These are phyloP conservation scores for Cladosporium austrohemisphaericum DNA, from an alignment of 2,329 filamentous ascomycete genomes.

Conservation along the genomic window DNA sequence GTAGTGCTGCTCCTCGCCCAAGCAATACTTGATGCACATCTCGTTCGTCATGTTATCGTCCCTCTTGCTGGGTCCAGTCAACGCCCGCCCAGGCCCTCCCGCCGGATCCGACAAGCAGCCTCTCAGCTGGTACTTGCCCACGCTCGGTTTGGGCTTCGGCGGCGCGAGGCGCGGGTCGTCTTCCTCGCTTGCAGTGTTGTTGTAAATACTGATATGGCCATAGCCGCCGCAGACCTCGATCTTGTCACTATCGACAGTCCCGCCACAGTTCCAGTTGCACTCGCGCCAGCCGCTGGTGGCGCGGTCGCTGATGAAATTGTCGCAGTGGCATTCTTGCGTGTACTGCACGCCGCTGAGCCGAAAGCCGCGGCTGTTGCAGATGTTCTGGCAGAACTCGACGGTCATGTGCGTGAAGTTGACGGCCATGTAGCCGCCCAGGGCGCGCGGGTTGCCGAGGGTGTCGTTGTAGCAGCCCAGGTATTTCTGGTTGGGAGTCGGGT, in stretches of 20 bases:
- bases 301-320: constrained; percentile 31
- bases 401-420: constrained; percentile 31
- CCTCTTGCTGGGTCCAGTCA: constrained; percentile 19
- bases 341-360: constrained; percentile 32
- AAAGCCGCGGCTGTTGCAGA: constrained; percentile 29
- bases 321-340: constrained; percentile 34
- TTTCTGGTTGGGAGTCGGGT: constrained; percentile 23
- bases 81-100: constrained; percentile 17
- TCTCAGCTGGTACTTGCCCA: constrained; percentile 25
- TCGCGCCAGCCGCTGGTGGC: constrained; percentile 19
- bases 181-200: constrained; percentile 33
- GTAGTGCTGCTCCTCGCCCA: constrained; percentile 27
- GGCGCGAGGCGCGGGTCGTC: constrained; percentile 21
- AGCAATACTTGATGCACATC: constrained; percentile 30
- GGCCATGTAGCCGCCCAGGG: constrained; percentile 25
- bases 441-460: constrained; percentile 22
- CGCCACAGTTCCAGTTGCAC: constrained; percentile 28
- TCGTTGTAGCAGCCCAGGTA: constrained; percentile 38
- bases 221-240: constrained; percentile 32
- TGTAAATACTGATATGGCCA: constrained; percentile 31
- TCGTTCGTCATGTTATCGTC: constrained; percentile 27
- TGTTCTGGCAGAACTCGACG: constrained; percentile 33
- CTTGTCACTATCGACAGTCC: constrained; percentile 23
- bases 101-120: constrained; percentile 27
- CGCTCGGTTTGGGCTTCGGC: constrained; percentile 18